A percentile compares a stretch with the other conserved stretches of the same genome.
These are phyloP conservation scores for Tuber umbilicatum DNA, from an alignment of 495 filamentous ascomycete species.

Conservation along the genomic window DNA sequence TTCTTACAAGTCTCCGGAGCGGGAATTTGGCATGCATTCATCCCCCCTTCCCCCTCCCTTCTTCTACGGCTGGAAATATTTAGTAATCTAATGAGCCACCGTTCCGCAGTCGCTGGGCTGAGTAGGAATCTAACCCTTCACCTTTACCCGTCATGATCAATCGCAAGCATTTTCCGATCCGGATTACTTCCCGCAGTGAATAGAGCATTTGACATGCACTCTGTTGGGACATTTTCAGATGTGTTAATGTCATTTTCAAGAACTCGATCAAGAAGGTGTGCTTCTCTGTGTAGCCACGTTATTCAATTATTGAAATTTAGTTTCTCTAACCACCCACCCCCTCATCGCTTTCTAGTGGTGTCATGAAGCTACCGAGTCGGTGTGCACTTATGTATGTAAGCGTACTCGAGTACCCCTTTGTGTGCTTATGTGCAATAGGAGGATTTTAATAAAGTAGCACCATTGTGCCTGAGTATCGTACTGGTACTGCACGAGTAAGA, in stretches of 20 bases:
- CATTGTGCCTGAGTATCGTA: not conserved
- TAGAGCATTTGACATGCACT: not conserved
- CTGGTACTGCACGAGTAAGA: not conserved
- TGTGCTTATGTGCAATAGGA: not conserved
- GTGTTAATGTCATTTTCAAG: not conserved
- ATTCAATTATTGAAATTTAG: not conserved
- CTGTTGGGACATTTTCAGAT: not conserved
- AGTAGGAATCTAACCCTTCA: not conserved
- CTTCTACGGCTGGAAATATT: not conserved
- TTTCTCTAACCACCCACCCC: not conserved
- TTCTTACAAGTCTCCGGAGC: not conserved
- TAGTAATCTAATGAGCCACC: not conserved
- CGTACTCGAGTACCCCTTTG: not conserved
- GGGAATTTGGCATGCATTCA: not conserved
- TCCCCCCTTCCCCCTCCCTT: no score
- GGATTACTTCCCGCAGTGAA: not conserved
- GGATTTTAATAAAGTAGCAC: not conserved
- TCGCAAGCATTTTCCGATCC: not conserved
- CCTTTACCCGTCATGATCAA: not conserved
- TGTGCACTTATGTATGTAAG: not conserved
- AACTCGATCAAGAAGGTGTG: constrained; percentile 1
- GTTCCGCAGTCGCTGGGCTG: not conserved
- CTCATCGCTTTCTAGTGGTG: not conserved
- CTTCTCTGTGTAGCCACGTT: not conserved
- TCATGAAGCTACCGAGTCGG: not conserved